Base-by-base conservation (phyloP, 2,329 filamentous ascomycete genomes). In the Chrysoporthe puriensis region DNA sequence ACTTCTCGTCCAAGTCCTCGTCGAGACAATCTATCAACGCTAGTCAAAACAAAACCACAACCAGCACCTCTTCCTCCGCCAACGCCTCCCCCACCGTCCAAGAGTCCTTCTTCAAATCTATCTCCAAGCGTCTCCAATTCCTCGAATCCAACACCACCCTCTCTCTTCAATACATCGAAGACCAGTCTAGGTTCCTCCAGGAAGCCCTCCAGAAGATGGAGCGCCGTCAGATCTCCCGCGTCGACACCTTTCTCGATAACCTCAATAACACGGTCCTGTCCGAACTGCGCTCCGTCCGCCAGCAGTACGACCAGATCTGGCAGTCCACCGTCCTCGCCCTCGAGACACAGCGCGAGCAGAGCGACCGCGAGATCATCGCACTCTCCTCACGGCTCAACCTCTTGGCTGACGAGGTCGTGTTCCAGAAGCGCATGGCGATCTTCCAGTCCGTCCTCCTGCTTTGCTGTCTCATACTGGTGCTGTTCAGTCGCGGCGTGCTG, bases 81-180 rank as follows among this genome's bases (percentile, higher is more conserved):
- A 40, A 72, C 26, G 79, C 91, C 1, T 87, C 89, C 0, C 94
- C 95, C 2, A 94, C 94, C 0, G 96, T 96, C 0, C 96, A 99
- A 78, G 96, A 99, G 77, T 96, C 92, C 1, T 98, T 99, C 79
- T 99, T 97, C 85, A 98, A 98, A 77, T 93, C 94, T 4, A 91
- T 98, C 9, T 93, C 94, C 71, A 98, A 98, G 78, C 92, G 96
- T 1, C 85, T 99, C 4, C 92, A 95, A 71, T 90, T 94, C 73
- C 88, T 98, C 8, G 96, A 99, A 78, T 88, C 92, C 18, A 99
- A 98, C 77, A 93, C 94, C 13, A 97, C 95, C 0, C 84, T 98
- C 13, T 97, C 94, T 0, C 83, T 98, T 9, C 92, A 97, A 74
- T 99, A 99, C 75, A 97, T 99, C 69, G 95, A 98, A 80, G 94